Base-by-base conservation (phyloP, 2,329 filamentous ascomycete genomes). In the Didymella segeticola region DNA sequence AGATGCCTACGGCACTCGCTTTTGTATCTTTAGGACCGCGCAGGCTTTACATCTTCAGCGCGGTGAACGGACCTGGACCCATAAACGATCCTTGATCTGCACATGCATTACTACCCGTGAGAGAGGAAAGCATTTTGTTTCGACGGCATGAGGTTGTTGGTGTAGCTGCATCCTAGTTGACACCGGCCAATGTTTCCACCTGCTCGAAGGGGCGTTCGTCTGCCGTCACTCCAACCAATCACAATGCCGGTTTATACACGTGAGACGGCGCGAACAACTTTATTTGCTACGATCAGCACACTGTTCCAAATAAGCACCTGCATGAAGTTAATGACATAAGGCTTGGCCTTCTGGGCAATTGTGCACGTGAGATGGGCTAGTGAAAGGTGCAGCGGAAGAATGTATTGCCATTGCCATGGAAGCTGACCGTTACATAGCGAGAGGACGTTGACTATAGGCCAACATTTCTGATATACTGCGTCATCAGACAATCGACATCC, bases 131-230 rank as follows among this genome's bases (percentile, higher is more conserved):
- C 43, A 34, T 43, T 34, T 38, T 51, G 37, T 50, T 33, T 43
- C 42, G 37, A 56, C 39, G 30, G 19, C 19, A 42, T 47, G 15
- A 29, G 31, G 29, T 36, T 38, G 41, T 29, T 43, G 26, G 30
- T 23, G 19, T 51, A 33, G 25, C 29, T 26, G 39, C 23, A 33
- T 29, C 30, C 37, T 53, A 5, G 22, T 36, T 27, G 23, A 37
- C 34, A 46, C 36, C 23, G 23, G 9, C 47, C 38, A 23, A 31
- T 43, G 50, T 38, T 33, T 19, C 29, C 53, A 52, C 57, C 56
- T 58, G 56, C 60, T 51, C 30, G 43, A 58, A 55, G 49, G 39
- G 47, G 60, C 53, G 53, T 55, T 43, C 15, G 20, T 53, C 25
- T 12, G 20, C n/a, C 37, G 31, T 10, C 15, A 12, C 14, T 17